Evolutionary conservation across 257 asterid genomes (phyloP).

Genomic region (Capsicum pubescens): DNA sequence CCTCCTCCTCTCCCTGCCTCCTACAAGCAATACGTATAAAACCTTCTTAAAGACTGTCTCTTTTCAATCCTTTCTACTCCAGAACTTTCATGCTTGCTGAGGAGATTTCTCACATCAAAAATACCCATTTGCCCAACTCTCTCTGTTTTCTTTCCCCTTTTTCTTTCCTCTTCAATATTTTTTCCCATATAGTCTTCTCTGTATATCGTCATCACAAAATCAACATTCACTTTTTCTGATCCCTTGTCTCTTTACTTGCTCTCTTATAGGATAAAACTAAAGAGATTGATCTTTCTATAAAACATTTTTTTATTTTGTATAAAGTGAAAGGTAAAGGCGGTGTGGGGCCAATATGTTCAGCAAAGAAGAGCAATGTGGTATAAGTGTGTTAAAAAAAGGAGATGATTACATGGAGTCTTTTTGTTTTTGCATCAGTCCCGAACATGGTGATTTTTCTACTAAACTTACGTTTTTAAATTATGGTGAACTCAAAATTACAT

Average conservation of each 20-base stretch:
- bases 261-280: background rate
- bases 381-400: too few relatives aligned
- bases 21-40: too few relatives aligned
- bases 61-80: too few relatives aligned
- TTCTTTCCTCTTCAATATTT: background rate
- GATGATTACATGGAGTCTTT: slow-evolving; percentile 56
- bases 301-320: background rate
- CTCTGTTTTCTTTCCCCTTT: background rate
- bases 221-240: background rate
- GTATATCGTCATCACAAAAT: background rate
- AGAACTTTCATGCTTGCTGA: background rate
- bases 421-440: slow-evolving; percentile 62
- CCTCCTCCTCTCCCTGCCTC: too few relatives aligned
- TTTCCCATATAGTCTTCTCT: background rate
- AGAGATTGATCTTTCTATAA: background rate
- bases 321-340: background rate
- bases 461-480: slow-evolving; percentile 53
- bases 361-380: slow-evolving; percentile 44
- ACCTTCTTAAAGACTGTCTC: background rate
- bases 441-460: slow-evolving; percentile 60
- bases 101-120: background rate
- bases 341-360: slow-evolving; percentile 26
- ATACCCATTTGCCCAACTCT: background rate
- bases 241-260: background rate
- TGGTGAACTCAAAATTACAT: slow-evolving; percentile 56